These are phyloP conservation scores for Pythium scleroteichum DNA, from an alignment of 352 stramenopile species.

Conservation along the genomic window DNA sequence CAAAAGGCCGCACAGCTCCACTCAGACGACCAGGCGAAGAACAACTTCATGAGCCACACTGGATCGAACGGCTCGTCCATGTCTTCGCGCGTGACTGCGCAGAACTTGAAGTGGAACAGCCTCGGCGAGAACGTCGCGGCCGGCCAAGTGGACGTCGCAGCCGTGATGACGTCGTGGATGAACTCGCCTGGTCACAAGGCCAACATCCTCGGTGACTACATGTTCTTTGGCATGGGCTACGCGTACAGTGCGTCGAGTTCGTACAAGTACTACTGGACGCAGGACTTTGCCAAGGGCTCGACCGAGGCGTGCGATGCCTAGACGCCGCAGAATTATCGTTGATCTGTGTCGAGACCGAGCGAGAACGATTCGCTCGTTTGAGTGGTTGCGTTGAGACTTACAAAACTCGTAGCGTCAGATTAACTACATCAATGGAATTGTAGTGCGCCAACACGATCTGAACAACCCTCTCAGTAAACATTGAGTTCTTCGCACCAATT, in stretches of 20 bases:
- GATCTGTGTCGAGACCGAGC: not conserved
- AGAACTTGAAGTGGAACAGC: slow-evolving; percentile 30
- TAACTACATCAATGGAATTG: too few species aligned
- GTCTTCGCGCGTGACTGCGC: slow-evolving; percentile 23
- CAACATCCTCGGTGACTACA: slow-evolving; percentile 50
- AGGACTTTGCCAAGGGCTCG: slow-evolving; percentile 46
- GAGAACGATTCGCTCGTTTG: slow-evolving; percentile 1
- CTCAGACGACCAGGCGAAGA: slow-evolving; percentile 28
- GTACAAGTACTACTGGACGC: slow-evolving; percentile 63
- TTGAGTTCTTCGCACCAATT: too few species aligned
- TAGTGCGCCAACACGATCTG: too few species aligned
- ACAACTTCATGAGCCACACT: slow-evolving; percentile 29
- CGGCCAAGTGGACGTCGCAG: slow-evolving; percentile 36
- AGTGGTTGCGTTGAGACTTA: too few species aligned
- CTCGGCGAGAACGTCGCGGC: slow-evolving; percentile 55
- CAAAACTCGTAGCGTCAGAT: too few species aligned
- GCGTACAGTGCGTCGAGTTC: slow-evolving; percentile 39
- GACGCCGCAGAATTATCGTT: too few species aligned
- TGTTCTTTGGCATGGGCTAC: slow-evolving; percentile 41
- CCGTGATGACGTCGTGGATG: slow-evolving; percentile 56
- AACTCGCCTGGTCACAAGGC: slow-evolving; percentile 40
- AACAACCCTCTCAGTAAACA: too few species aligned
- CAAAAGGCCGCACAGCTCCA: slow-evolving; percentile 25
- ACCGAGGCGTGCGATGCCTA: slow-evolving; percentile 32
- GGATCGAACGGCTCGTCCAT: slow-evolving; percentile 17